These are phyloP conservation scores for Rhododendron vialii DNA, from an alignment of 148 eudicot species.

Conservation along the genomic window DNA sequence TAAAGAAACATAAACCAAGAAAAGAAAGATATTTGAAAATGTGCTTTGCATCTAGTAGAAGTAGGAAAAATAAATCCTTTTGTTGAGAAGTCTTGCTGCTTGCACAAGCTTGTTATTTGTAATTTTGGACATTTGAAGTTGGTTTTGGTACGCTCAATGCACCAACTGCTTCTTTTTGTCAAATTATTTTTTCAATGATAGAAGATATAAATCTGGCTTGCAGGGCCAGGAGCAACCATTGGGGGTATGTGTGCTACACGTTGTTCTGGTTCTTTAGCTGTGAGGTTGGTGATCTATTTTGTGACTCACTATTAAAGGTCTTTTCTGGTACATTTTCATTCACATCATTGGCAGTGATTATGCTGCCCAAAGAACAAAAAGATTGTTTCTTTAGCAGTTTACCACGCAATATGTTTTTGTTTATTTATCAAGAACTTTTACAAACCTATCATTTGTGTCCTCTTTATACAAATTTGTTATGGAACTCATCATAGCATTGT, in stretches of 20 bases:
- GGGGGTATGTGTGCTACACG: slow-evolving; percentile 99
- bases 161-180: background rate
- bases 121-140: background rate
- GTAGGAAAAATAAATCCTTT: background rate
- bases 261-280: slow-evolving; percentile 98
- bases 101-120: background rate
- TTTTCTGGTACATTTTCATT: background rate
- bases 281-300: slow-evolving; percentile 47
- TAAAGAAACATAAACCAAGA: background rate
- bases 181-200: background rate
- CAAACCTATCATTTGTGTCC: background rate
- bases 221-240: slow-evolving; percentile 99
- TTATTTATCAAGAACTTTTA: background rate
- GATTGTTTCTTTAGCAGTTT: background rate
- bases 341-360: background rate
- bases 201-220: slow-evolving; percentile 3
- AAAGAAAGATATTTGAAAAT: background rate
- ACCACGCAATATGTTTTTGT: background rate
- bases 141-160: background rate
- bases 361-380: background rate
- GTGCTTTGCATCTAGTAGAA: background rate
- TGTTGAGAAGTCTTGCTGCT: background rate
- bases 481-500: background rate
- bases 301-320: background rate
- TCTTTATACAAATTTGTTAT: background rate